Evolutionary conservation across 495 filamentous ascomycete genomes (phyloP).

Genomic region (Daldinia caldariorum): DNA sequence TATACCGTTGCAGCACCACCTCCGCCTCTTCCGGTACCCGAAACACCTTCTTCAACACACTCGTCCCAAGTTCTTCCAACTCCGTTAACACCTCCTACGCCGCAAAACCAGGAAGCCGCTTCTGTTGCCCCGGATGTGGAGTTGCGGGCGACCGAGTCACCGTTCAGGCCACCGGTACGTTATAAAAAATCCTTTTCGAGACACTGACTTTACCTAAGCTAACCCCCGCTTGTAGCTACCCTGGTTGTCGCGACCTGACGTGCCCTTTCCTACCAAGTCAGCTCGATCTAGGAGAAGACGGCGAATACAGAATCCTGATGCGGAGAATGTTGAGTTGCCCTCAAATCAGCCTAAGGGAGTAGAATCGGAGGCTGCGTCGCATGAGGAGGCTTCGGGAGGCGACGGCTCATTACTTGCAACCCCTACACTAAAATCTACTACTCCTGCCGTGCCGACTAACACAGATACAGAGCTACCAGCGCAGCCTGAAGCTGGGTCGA

Average conservation of each 20-base stretch:
- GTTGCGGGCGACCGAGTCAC: constrained; percentile 31
- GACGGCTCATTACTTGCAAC: constrained; percentile 34
- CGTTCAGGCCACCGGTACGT: constrained; percentile 75
- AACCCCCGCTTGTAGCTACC: constrained; percentile 66
- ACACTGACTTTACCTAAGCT: constrained; percentile 12
- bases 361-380: constrained; percentile 26
- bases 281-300: constrained; percentile 51
- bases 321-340: constrained; percentile 48
- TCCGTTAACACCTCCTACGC: constrained; percentile 53
- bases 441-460: constrained; percentile 15
- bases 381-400: constrained; percentile 22
- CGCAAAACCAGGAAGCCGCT: constrained; percentile 33
- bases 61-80: constrained; percentile 55
- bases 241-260: constrained; percentile 79
- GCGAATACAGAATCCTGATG: constrained; percentile 48
- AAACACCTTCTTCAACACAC: constrained; percentile 55
- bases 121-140: constrained; percentile 33
- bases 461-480: constrained; percentile 48
- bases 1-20: constrained; percentile 53
- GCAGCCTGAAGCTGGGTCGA: constrained; percentile 72
- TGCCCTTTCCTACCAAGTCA: constrained; percentile 68
- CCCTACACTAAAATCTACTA: constrained; percentile 44
- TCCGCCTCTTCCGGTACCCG: constrained; percentile 46
- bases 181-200: not conserved
- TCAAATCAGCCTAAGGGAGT: constrained; percentile 46